Evolutionary conservation across 208 protist genomes (phyloP), one percentile per base, ranked within the genome.

Genomic region (Trypanosoma theileri): DNA sequence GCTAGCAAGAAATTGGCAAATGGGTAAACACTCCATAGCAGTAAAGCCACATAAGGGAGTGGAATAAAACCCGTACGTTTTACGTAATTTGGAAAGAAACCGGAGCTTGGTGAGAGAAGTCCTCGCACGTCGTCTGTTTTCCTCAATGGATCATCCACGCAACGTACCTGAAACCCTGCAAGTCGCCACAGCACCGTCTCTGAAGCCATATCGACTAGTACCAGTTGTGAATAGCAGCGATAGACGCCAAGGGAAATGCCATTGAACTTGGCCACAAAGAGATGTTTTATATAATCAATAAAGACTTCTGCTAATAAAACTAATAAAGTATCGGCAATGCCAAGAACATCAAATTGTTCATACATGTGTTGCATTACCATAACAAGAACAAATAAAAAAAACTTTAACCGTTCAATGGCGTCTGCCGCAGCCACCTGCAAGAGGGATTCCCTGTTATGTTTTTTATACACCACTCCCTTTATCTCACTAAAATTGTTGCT

Each of bases 381-480:
- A 14, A 98, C 72, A 1, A 86, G n/a, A n/a, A 97, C 60, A 69
- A 92, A 97, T 3, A 93, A 60, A 17, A 94, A 65, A 12, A 93
- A 61, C 65, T 97, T 81, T 58, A 98, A 85, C 31, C 96, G 59
- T 69, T 98, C 96, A 4, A 98, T 84, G 26, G 95, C 83, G 74
- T 98, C 94, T 31, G 81, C 64, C 64, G 88, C 92, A 12, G 80
- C 76, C 14, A 98, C 69, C 53, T 91, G 81, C 65, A 95, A 87
- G 10, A 98, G 72, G 62, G 92, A 93, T 53, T 96, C 84, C 21
- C 86, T 69, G 26, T 83, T 84, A 41, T 91, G 87, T 65, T 89
- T 93, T 69, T 98, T 98, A 61, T 98, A 98, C n/a, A 97, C 88
- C 59, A 77, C 84, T 21, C 86, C 81, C 70, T 98, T 98, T n/a